Evolutionary conservation across 345 rosid genomes (phyloP).

Genomic region (Populus ilicifolia): DNA sequence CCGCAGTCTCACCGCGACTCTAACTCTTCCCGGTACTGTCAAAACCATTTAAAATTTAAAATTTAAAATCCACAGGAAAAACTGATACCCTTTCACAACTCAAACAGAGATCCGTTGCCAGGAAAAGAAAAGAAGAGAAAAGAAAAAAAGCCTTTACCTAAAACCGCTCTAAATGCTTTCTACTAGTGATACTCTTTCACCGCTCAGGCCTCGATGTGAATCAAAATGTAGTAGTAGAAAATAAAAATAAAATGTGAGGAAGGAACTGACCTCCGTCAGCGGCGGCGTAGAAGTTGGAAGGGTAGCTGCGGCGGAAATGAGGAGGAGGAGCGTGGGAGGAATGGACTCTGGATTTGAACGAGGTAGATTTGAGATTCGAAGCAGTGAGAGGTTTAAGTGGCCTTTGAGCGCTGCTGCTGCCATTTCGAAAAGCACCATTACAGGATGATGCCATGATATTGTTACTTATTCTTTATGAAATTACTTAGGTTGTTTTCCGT

Average conservation of each 20-base stretch:
- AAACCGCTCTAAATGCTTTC: background rate
- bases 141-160: background rate
- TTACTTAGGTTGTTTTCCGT: background rate
- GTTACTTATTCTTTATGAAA: background rate
- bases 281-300: constrained; percentile 31
- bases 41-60: background rate
- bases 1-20: constrained; percentile 34
- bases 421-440: constrained; percentile 45
- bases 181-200: background rate
- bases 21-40: constrained; percentile 31
- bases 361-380: constrained; percentile 57
- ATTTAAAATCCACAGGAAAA: background rate
- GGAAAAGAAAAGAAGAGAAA: background rate
- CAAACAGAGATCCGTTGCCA: background rate
- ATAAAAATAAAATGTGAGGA: background rate
- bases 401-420: constrained; percentile 41
- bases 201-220: background rate
- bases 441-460: constrained; percentile 49
- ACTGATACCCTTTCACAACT: background rate
- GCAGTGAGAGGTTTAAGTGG: constrained; percentile 36
- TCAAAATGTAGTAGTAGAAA: background rate
- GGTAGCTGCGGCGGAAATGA: constrained; percentile 59
- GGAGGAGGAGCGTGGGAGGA: constrained; percentile 39
- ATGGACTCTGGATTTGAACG: constrained; percentile 67
- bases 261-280: constrained; percentile 58